Evolutionary conservation across 1,139 yeast genomes (phyloP), one percentile per base, ranked within the genome.

Genomic region (Yamadazyma trypodendri): DNA sequence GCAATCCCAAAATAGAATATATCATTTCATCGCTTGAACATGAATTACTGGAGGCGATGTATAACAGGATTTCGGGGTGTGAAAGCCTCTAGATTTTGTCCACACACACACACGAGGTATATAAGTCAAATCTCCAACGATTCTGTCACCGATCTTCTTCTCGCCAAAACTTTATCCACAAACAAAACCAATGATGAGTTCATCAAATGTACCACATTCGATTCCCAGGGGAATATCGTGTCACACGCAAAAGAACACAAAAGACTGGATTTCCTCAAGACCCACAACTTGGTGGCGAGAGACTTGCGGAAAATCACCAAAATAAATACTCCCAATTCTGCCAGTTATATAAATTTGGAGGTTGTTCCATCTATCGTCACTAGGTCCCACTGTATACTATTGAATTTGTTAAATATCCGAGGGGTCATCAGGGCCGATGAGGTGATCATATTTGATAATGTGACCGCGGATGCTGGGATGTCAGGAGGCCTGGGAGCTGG

Each of bases 121-220:
- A 11, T 18, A 14, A 21, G 37, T 8, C 38, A 34, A 9, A 17
- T 35, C 2, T 32, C 43, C 13, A 39, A 34, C 23, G 54, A 54
- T 23, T 32, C 52, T 1, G 41, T 50, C 29, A 46, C 54, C 29
- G 62, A 59, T 39, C 52, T 55, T 10, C 43, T 59, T 16, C 46
- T 58, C 12, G 42, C 56, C 16, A 57, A 56, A 38, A 45, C 59
- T 2, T 38, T 59, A 18, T 43, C 51, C 6, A 32, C 60, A 15
- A 50, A 48, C 36, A 56, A 55, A 37, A 32, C 44, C 4, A 67
- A 56, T 20, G 58, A 50, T 32, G 70, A 63, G 27, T 50, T 46
- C 36, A 63, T 72, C 16, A 46, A 83, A 43, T 89, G 97, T 51
- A 87, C 97, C 0, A 59, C 68, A 12, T 70, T 70, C 39, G 58